A percentile compares a stretch with the other conserved stretches of the same genome.
phyloP scores from a whole-genome alignment of 116 monocot genomes.

The Zostera marina region DNA sequence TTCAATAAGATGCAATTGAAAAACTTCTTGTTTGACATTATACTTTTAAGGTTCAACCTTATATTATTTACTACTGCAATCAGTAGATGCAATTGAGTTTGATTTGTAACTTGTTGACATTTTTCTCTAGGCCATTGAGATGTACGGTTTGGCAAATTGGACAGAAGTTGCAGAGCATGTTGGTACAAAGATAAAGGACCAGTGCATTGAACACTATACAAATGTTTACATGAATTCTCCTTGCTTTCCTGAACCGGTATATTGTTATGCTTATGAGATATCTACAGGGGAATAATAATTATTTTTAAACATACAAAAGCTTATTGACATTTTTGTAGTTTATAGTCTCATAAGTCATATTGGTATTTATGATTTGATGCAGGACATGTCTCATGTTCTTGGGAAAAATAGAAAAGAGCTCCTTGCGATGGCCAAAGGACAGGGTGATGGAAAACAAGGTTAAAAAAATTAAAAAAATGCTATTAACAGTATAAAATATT shows the following conservation, averaged over 20 bases:
- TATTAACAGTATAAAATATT: not conserved
- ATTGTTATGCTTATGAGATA: not conserved
- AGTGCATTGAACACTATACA: slow-evolving; percentile 91
- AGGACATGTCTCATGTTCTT: slow-evolving; percentile 99
- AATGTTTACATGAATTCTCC: slow-evolving; percentile 83
- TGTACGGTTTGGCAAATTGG: slow-evolving; percentile 99
- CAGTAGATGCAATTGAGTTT: not conserved
- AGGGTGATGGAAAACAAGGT: slow-evolving; percentile 92
- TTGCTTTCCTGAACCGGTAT: slow-evolving; percentile 94
- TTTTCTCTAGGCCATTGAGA: slow-evolving; percentile 78
- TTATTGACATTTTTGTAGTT: not conserved
- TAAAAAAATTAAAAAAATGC: not conserved
- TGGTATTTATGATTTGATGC: slow-evolving; percentile 7
- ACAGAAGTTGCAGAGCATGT: slow-evolving; percentile 98
- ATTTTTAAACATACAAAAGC: not conserved
- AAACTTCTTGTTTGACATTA: too few relatives aligned
- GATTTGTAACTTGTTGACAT: slow-evolving; percentile 1
- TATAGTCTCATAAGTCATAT: not conserved
- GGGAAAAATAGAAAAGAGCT: slow-evolving; percentile 99
- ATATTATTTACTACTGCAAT: not conserved
- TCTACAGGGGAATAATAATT: too few relatives aligned
- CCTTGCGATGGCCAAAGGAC: slow-evolving; percentile 97
- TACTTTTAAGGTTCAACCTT: not conserved
- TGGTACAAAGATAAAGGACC: slow-evolving; percentile 81
- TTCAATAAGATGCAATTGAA: too few relatives aligned